Evolutionary conservation across 257 asterid genomes (phyloP).

Genomic region (Solanum pimpinellifolium): DNA sequence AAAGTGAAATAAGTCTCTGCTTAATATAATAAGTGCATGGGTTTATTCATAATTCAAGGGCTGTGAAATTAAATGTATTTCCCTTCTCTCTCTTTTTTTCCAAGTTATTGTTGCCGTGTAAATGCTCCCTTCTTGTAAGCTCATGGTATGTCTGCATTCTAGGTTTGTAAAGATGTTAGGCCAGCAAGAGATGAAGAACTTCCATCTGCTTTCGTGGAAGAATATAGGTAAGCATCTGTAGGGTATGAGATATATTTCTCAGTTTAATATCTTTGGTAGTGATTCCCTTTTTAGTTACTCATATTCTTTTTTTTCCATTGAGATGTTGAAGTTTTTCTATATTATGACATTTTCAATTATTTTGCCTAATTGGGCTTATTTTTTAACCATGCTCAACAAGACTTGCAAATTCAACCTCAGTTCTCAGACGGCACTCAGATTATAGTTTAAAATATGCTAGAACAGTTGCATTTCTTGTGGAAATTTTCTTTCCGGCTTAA

Average conservation of each 20-base stretch:
- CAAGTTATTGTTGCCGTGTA: not conserved
- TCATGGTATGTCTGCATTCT: conserved; percentile 11
- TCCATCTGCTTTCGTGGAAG: conserved; percentile 79
- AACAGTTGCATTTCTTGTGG: not conserved
- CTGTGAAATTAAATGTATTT: not conserved
- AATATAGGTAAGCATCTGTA: conserved; percentile 44
- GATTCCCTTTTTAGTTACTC: not conserved
- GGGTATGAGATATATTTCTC: not conserved
- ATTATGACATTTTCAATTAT: not conserved
- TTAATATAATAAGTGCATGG: not conserved
- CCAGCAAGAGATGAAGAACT: conserved; percentile 95
- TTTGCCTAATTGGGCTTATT: not conserved
- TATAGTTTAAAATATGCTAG: not conserved
- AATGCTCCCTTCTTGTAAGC: not conserved
- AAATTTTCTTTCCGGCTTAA: not conserved
- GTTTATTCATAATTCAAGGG: not conserved
- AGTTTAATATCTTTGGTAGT: not conserved
- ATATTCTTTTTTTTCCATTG: not conserved
- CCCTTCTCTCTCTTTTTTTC: not conserved
- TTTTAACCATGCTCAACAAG: not conserved
- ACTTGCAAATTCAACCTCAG: not conserved
- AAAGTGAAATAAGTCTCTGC: not conserved
- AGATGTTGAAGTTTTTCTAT: not conserved
- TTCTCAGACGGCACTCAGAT: not conserved
- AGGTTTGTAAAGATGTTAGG: conserved; percentile 63